Evolutionary conservation across 805 yeast species (phyloP), one percentile per base, ranked within the genome.

Genomic region (Wickerhamomyces silvicola): DNA sequence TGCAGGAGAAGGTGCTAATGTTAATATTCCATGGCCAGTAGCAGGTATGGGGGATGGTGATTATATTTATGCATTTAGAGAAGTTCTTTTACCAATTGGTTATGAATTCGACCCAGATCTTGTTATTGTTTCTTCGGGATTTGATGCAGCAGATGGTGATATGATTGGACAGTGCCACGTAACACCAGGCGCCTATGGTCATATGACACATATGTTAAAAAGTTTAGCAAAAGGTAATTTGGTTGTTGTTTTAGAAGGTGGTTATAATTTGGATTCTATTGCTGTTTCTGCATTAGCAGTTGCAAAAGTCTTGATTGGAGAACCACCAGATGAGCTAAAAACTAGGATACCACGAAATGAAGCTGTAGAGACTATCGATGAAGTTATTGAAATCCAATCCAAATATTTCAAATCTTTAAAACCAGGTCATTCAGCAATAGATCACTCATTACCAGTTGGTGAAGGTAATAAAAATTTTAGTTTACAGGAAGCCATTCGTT

Each of bases 61-160:
- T 59, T 92, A 92, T 58, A 69, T 90, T 28, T 83, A 88, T 57
- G 97, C 97, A 1, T 88, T 92, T 58, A 73, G 78, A 43, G 78
- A 77, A 48, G 78, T 90, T 12, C 72, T 92, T 10, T 72, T 92
- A 74, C 98, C 98, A 0, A 75, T 87, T 30, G 81, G 92, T 33
- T 60, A 77, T 36, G 98, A 92, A 55, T 92, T 81, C 49, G 78
- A 79, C 50, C 97, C 99, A 0, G 98, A 92, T 60, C 67, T 92
- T 42, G 90, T 88, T 5, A 85, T 92, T 22, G 78, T 92, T 20
- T 84, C 95, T 13, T 79, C 97, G 1, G 99, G 99, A 0, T 92
- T 92, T 48, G 99, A 92, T 61, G 98, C 98, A 14, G 99, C 99
- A 2, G 95, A 85, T 49, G 97, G 97, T 38, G 99, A 92, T 58